Conservation (phyloP, 2,329 filamentous ascomycete species). For the Bipolaris victoriae region DNA sequence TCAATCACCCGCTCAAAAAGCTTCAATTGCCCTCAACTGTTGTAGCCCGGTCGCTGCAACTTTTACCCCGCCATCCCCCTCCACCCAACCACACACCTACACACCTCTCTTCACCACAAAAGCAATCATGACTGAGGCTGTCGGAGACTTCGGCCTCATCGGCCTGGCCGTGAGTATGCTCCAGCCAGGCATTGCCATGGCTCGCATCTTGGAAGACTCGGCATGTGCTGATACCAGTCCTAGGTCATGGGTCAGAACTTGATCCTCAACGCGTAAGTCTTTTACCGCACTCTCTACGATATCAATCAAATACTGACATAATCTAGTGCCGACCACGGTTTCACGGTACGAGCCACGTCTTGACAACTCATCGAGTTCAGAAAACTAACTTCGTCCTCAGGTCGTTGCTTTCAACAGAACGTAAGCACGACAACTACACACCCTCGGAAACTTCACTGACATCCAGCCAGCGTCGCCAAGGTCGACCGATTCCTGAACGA, state of each 20-base stretch:
- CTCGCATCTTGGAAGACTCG: not conserved
- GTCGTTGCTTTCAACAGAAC: constrained; percentile 98
- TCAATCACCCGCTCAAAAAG: constrained; percentile 28
- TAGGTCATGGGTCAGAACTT: constrained; percentile 60
- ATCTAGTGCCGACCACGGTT: constrained; percentile 65
- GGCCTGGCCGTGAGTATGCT: constrained; percentile 54
- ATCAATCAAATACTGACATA: constrained; percentile 34
- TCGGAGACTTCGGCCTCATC: constrained; percentile 61
- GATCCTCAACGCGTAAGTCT: constrained; percentile 59
- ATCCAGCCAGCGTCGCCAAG: constrained; percentile 72
- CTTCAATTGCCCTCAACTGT: constrained; percentile 34
- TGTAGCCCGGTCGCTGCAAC: constrained; percentile 42
- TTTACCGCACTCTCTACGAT: constrained; percentile 14
- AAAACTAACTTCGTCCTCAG: constrained; percentile 29
- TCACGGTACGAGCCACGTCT: constrained; percentile 65
- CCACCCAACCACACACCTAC: constrained; percentile 5
- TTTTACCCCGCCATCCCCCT: constrained; percentile 35
- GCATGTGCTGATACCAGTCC: constrained; percentile 26
- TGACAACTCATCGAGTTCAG: constrained; percentile 3
- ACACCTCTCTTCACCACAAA: constrained; percentile 13
- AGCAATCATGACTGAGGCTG: constrained; percentile 48
- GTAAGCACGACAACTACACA: constrained; percentile 25
- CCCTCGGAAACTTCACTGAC: constrained; percentile 27
- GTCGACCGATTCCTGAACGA: constrained; percentile 93
- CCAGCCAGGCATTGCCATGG: not conserved